Evolutionary conservation across 176 grass and related monocot genomes (phyloP), one percentile per base, ranked within the genome.

Genomic region (Puya raimondii): DNA sequence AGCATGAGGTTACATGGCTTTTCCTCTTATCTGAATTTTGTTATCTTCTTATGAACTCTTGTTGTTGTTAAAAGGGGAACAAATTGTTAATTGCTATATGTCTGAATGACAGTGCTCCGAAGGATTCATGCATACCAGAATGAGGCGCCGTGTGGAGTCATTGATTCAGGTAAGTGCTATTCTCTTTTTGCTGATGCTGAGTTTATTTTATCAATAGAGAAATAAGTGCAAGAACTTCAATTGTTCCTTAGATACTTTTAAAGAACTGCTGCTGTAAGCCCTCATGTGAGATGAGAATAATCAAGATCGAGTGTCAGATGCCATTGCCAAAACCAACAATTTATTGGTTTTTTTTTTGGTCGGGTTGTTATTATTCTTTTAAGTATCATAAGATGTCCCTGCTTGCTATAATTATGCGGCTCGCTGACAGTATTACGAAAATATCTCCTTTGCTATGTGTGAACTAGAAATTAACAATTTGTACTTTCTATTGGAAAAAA

Each of bases 61-160:
- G 26, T 49, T 11, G 74, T 27, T 20, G 42, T 27, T 75, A 53
- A 15, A 10, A 64, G 2, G 10, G 10, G 14, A 21, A 16, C 64
- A 61, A n/a, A 50, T 76, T 54, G 58, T 53, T 26, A 74, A 51
- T 15, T 71, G 21, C 53, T 78, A 78, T 61, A 1, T 80, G 9
- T 79, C 72, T 68, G 20, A 26, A 66, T 70, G 10, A 15, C 78
- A 99, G 95, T 99, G 95, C 78, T 99, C 95, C 3, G 95, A 91
- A 88, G 90, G 95, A 75, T 99, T 99, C 79, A 99, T 99, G 95
- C 95, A 99, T 65, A 99, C 95, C 11, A 88, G 95, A 84, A 99
- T 99, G 95, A 99, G 90, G 70, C 87, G 95, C 75, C 86, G 90
- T 71, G 94, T 99, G 10, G 94, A 99, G 52, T 86, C 90, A 12